Evolutionary conservation across 2,329 filamentous ascomycete species (phyloP), one percentile per base, ranked within the genome.

Genomic region (Calonectria ilicicola): DNA sequence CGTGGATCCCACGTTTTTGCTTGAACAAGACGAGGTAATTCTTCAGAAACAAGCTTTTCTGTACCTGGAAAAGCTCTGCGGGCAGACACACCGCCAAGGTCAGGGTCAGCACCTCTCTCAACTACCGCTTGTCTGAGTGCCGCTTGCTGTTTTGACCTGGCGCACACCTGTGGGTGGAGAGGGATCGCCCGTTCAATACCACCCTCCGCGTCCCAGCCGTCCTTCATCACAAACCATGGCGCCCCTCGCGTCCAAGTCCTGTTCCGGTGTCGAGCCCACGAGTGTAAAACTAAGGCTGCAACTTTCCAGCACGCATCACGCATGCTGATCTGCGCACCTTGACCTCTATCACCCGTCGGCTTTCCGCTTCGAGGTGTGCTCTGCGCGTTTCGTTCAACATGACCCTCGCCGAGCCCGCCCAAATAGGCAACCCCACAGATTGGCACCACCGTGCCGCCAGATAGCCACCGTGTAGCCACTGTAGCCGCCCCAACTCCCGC

Each of bases 1-100:
- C 27, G 53, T 63, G 58, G 38, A 63, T 63, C 58, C 40, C 38
- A 44, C 53, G 35, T 63, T 49, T 56, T 56, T 7, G 23, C 46
- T 66, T 29, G 27, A 27, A 17, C 26, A 42, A 38, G 47, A 56
- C 64, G 64, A 56, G 47, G 64, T 35, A 56, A 66, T 65, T 65
- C 47, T 66, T 47, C 47, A 47, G 21, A 56, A 66, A 56, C 64
- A 66, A 66, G 64, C 64, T 66, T 56, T 53, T 42, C 46, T 65
- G 44, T 44, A 38, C 63, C 32, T 53, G 21, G 63, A 35, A 51
- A 53, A 40, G 63, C 44, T 27, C 21, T 60, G 53, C 53, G 10
- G 21, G 53, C 53, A 15, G 21, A 60, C 53, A 60, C 35, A 60
- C 53, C 53, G 35, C 53, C 32, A 40, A 60, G 53, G 32, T 21